A percentile compares a stretch with the other conserved stretches of the same genome.
Evolutionary conservation across 306 rosid species (phyloP).

Genomic region (Pterocarpus santalinus): DNA sequence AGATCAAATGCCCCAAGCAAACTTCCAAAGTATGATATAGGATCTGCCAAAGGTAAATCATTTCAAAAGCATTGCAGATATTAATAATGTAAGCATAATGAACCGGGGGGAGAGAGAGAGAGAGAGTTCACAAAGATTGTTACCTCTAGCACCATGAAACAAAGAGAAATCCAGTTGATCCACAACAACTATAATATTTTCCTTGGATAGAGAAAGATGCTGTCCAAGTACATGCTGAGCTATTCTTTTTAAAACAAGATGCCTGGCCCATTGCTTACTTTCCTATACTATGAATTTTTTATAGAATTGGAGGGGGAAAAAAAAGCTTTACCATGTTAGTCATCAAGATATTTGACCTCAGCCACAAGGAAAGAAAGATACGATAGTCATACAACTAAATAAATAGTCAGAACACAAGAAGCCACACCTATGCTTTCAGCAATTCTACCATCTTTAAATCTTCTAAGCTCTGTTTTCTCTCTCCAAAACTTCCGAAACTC

Average conservation of each 20-base stretch:
- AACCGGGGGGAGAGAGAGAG: neutral
- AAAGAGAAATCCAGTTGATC: conserved; percentile 98
- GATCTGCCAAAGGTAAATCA: conserved; percentile 59
- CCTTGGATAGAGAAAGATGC: conserved; percentile 78
- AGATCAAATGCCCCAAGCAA: conserved; percentile 77
- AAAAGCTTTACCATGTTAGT: conserved; percentile 38
- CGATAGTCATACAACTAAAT: conserved; percentile 33
- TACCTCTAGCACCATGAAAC: conserved; percentile 76
- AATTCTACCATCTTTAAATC: conserved; percentile 93
- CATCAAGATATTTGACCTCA: conserved; percentile 36
- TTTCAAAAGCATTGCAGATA: conserved; percentile 33
- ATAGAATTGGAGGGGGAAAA: neutral
- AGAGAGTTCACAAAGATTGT: conserved; percentile 17
- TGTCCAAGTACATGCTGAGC: conserved; percentile 73
- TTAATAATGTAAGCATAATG: neutral
- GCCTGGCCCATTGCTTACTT: conserved; percentile 80
- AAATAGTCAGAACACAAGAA: conserved; percentile 25
- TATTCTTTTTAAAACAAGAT: conserved; percentile 74
- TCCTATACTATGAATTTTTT: conserved; percentile 72
- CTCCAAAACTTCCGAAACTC: conserved; percentile 92
- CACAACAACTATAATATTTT: conserved; percentile 68
- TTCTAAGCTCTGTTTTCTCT: conserved; percentile 89
- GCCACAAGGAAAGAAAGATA: conserved; percentile 11
- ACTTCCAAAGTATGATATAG: conserved; percentile 72
- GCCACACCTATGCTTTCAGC: conserved; percentile 90